Evolutionary conservation across 2,329 filamentous ascomycete species (phyloP), one percentile per base, ranked within the genome.

Genomic region (Chaetomium strumarium): DNA sequence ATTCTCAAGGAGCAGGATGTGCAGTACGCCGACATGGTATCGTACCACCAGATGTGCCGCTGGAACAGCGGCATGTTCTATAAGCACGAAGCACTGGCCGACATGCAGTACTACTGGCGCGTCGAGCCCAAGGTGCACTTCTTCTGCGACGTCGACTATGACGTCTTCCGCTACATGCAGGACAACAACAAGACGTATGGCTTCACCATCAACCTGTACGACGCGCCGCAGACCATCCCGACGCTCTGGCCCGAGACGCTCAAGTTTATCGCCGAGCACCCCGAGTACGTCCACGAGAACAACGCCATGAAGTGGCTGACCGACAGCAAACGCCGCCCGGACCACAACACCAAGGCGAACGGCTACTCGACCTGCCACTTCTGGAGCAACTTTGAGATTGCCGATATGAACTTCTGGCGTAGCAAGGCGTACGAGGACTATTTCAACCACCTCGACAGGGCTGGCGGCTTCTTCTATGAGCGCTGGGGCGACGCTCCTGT

Each of bases 11-110:
- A 93, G 66, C 81, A 92, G 64, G 80, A 86, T 10, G 90, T 99
- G 40, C 92, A 97, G 68, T 99, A 99, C 69, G 89, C 88, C 64
- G 79, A 84, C 62, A 88, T 88, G 77, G 72, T 88, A 49, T 96
- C 90, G 45, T 99, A 99, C 73, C 92, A 97, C 71, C 88, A 97
- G 68, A 99, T 99, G 93, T 99, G 93, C 68, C 85, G 93, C 52
- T 99, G 93, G 93, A 99, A 99, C 74, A 95, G 88, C 65, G 93
- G 93, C 66, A 79, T 97, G 70, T 99, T 99, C 77, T 96, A 96
- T 77, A 90, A 93, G 67, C 93, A 99, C 70, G 90, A 90, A 0
- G 91, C 90, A 0, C 80, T 99, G 52, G 76, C 83, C 59, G 72
- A 93, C 63, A 83, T 80, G 58, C 88, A 90, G 61, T 99, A 89